Conservation (phyloP, 306 rosid species). For the Casuarina equisetifolia region DNA sequence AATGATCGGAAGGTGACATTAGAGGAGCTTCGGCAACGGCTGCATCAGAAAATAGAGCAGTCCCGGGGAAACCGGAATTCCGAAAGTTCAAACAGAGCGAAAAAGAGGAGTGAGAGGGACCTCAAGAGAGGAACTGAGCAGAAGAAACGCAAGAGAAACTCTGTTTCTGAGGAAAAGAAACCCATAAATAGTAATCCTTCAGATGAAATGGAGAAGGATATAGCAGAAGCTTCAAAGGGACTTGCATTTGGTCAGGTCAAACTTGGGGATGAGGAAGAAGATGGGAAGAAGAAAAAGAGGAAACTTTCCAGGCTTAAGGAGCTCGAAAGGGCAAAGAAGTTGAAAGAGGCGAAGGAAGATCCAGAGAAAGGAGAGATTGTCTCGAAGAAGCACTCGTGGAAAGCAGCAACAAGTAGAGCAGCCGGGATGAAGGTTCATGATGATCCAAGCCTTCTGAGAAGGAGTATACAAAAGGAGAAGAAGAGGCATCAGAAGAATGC, state of each 20-base stretch:
- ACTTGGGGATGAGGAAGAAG: constrained; percentile 58
- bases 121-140: constrained; percentile 23
- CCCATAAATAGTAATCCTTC: constrained; percentile 1
- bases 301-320: constrained; percentile 61
- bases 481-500: constrained; percentile 71
- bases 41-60: constrained; percentile 39
- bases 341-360: constrained; percentile 69
- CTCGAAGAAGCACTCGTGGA: constrained; percentile 67
- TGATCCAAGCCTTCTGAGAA: constrained; percentile 60
- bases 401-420: constrained; percentile 75
- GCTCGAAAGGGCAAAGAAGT: constrained; percentile 70
- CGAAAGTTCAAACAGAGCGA: constrained; percentile 38
- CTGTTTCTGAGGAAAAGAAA: constrained; percentile 33
- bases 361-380: constrained; percentile 67
- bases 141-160: constrained; percentile 56
- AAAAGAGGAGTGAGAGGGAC: constrained; percentile 39
- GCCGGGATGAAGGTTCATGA: constrained; percentile 84
- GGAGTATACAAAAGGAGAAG: constrained; percentile 64
- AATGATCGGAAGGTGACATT: constrained; percentile 41
- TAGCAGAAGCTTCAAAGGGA: constrained; percentile 66
- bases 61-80: constrained; percentile 32
- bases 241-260: constrained; percentile 72
- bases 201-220: constrained; percentile 54
- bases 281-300: constrained; percentile 61
- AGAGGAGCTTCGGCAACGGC: constrained; percentile 51